These are phyloP conservation scores for Suhomyces bribrorum DNA, from an alignment of 1,139 yeast genomes.

Conservation along the genomic window DNA sequence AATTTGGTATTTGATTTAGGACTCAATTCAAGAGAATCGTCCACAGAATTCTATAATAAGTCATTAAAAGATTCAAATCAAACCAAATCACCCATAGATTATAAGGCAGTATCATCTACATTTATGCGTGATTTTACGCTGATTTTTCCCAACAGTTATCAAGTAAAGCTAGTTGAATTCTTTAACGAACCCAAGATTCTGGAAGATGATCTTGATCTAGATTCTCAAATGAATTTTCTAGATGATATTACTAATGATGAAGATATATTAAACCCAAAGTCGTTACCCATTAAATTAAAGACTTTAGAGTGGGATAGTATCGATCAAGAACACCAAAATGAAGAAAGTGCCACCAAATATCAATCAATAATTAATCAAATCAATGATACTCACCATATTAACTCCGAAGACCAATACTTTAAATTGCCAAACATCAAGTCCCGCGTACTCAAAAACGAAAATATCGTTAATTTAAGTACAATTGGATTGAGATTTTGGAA, in stretches of 20 bases:
- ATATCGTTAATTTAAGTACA: conserved; percentile 37
- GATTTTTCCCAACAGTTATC: conserved; percentile 38
- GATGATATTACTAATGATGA: conserved; percentile 40
- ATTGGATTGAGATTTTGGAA: conserved; percentile 54
- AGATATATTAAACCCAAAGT: conserved; percentile 30
- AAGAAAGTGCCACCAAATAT: conserved; percentile 26
- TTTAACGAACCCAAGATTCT: conserved; percentile 23
- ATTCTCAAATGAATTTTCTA: conserved; percentile 39
- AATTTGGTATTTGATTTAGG: conserved; percentile 43
- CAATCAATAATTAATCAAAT: conserved; percentile 21
- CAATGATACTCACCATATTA: conserved; percentile 3
- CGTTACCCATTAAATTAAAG: conserved; percentile 29
- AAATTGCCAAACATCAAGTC: conserved; percentile 28
- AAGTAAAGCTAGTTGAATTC: conserved; percentile 35
- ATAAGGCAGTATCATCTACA: conserved; percentile 6
- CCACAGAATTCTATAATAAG: conserved; percentile 13
- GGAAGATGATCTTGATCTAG: conserved; percentile 27
- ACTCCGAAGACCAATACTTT: conserved; percentile 24
- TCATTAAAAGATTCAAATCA: neutral
- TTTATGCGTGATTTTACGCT: conserved; percentile 17
- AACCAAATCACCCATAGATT: conserved; percentile 7
- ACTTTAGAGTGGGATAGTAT: conserved; percentile 42
- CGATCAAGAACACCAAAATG: conserved; percentile 19
- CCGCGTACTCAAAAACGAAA: conserved; percentile 31
- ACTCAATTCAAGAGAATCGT: conserved; percentile 20